These are phyloP conservation scores for Sporisorium sorghi DNA, from an alignment of 1,284 basidiomycete species.

Conservation along the genomic window DNA sequence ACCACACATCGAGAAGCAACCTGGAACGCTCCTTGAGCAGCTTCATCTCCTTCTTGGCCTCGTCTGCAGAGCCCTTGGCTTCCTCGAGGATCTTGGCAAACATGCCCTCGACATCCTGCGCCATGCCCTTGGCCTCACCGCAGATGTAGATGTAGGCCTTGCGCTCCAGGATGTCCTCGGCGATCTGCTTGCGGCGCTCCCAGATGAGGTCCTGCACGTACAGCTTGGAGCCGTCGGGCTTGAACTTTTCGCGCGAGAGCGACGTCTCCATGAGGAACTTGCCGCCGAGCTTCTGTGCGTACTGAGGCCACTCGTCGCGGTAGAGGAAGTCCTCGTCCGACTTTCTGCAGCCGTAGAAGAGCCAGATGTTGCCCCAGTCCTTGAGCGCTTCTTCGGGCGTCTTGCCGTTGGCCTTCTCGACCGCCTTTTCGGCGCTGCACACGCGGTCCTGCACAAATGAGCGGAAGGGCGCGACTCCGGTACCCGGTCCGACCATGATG, in stretches of 20 bases:
- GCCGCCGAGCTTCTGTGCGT: conserved; percentile 84
- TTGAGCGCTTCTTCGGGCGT: conserved; percentile 88
- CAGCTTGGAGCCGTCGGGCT: conserved; percentile 90
- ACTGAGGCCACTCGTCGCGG: conserved; percentile 92
- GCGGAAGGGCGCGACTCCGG: conserved; percentile 97
- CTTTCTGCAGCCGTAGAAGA: conserved; percentile 95
- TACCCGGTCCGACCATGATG: conserved; percentile 98
- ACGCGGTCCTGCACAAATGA: conserved; percentile 98
- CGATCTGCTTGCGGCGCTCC: conserved; percentile 74
- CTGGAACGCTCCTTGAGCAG: conserved; percentile 57
- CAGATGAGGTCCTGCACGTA: conserved; percentile 86
- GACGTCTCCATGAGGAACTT: conserved; percentile 90
- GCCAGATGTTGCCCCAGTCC: conserved; percentile 92
- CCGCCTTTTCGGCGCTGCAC: conserved; percentile 88
- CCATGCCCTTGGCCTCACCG: conserved; percentile 97
- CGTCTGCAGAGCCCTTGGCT: conserved; percentile 87
- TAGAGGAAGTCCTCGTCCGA: conserved; percentile 91
- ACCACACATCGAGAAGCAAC: conserved; percentile 52
- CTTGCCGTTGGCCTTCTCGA: conserved; percentile 83
- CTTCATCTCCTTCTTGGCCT: conserved; percentile 50
- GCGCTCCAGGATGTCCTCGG: conserved; percentile 87
- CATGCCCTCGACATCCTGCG: conserved; percentile 89
- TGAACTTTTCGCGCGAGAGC: conserved; percentile 82
- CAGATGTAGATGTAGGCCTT: conserved; percentile 83
- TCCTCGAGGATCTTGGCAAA: conserved; percentile 88